These are phyloP conservation scores for Pythium angustatum DNA, from an alignment of 352 stramenopile species.

Conservation along the genomic window DNA sequence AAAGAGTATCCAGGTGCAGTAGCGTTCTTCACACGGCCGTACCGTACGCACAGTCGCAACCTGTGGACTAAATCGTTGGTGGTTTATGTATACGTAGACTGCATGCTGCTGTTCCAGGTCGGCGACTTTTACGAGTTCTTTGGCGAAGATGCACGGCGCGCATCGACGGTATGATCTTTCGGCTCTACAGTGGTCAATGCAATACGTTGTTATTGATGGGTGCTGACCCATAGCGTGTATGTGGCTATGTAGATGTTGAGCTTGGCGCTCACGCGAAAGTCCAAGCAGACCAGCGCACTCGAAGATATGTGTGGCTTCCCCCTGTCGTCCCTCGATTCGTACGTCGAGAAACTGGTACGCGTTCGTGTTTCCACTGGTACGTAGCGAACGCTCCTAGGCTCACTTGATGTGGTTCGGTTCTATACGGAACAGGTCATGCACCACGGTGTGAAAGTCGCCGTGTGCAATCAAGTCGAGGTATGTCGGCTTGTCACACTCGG, in stretches of 20 bases:
- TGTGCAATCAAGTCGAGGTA: slow-evolving; percentile 83
- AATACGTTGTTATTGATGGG: background rate
- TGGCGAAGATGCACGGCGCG: slow-evolving; percentile 64
- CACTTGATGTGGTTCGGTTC: background rate
- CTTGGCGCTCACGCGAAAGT: slow-evolving; percentile 67
- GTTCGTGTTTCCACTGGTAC: background rate
- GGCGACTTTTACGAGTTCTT: slow-evolving; percentile 89
- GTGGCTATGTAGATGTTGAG: slow-evolving; percentile 52
- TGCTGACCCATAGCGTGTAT: too few relatives aligned
- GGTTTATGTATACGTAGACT: too few relatives aligned
- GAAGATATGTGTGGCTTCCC: slow-evolving; percentile 83
- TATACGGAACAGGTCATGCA: slow-evolving; percentile 70
- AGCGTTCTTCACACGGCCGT: too few relatives aligned
- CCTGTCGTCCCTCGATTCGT: slow-evolving; percentile 66
- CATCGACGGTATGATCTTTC: slow-evolving; percentile 64
- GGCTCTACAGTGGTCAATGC: background rate
- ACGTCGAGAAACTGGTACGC: slow-evolving; percentile 78
- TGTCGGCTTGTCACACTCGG: too few relatives aligned
- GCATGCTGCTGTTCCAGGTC: slow-evolving; percentile 83
- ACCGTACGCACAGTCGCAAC: too few relatives aligned
- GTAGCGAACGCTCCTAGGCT: background rate
- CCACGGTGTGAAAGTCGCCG: slow-evolving; percentile 80
- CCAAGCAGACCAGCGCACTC: slow-evolving; percentile 53
- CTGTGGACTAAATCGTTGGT: too few relatives aligned
- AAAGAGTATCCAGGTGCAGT: slow-evolving; percentile 66